Evolutionary conservation across 2,329 filamentous ascomycete genomes (phyloP).

Genomic region (Fusarium goolgardi): DNA sequence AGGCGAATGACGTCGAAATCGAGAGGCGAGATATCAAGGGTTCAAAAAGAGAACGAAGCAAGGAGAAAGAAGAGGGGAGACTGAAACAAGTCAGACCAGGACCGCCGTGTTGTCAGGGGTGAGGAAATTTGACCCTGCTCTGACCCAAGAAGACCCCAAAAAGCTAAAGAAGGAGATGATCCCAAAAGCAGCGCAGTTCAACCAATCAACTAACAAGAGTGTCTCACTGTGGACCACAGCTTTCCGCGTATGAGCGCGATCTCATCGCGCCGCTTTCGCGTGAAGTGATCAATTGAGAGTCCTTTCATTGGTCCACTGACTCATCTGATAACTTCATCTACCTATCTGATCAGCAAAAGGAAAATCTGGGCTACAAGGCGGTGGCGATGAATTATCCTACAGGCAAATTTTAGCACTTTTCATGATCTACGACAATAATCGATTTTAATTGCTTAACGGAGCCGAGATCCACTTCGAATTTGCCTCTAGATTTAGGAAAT

Average conservation of each 20-base stretch:
- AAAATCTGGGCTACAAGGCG: slow-evolving; percentile 10
- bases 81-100: slow-evolving; percentile 20
- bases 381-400: slow-evolving; percentile 21
- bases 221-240: slow-evolving; percentile 19
- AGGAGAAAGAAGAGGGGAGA: slow-evolving; percentile 26
- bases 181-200: slow-evolving; percentile 1
- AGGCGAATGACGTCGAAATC: slow-evolving; percentile 34
- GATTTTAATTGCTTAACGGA: neutral
- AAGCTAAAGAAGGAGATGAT: slow-evolving; percentile 21
- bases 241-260: slow-evolving; percentile 34
- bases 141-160: slow-evolving; percentile 5
- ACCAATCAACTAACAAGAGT: slow-evolving; percentile 26
- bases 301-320: slow-evolving; percentile 27
- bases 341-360: slow-evolving; percentile 22
- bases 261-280: slow-evolving; percentile 48
- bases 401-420: slow-evolving; percentile 14
- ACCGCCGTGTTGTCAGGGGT: slow-evolving; percentile 33
- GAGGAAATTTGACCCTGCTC: slow-evolving; percentile 19
- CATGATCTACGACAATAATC: slow-evolving; percentile 3
- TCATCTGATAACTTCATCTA: slow-evolving; percentile 26
- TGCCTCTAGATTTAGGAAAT: neutral
- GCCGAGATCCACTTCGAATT: slow-evolving; percentile 8
- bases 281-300: slow-evolving; percentile 42
- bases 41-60: slow-evolving; percentile 28
- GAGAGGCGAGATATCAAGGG: slow-evolving; percentile 28